These are phyloP conservation scores for Pogostemon cablin DNA, from an alignment of 257 asterid genomes.

Conservation along the genomic window DNA sequence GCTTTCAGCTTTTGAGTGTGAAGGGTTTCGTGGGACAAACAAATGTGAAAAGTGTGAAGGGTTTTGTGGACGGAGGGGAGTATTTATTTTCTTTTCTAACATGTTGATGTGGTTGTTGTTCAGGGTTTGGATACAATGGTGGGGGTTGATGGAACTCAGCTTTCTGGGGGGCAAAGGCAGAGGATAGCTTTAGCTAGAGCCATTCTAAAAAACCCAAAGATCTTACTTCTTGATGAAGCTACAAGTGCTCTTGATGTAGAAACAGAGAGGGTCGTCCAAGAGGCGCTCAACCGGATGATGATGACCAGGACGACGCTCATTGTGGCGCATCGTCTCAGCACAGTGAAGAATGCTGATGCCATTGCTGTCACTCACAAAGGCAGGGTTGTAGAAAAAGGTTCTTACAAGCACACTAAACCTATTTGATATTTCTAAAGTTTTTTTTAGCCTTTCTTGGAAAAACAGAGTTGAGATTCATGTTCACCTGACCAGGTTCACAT, in stretches of 20 bases:
- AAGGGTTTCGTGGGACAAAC: no score
- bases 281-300: constrained; percentile 57
- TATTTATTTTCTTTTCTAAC: no score
- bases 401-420: no score
- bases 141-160: constrained; percentile 56
- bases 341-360: constrained; percentile 52
- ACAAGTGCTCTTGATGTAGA: constrained; percentile 65
- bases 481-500: constrained; percentile 35
- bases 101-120: constrained; percentile 2
- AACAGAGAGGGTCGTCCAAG: constrained; percentile 55
- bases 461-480: no score
- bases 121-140: constrained; percentile 49
- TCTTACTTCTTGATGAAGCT: constrained; percentile 64
- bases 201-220: constrained; percentile 50
- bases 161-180: constrained; percentile 68
- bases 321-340: constrained; percentile 60
- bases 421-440: no score
- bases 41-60: no score
- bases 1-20: no score
- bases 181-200: constrained; percentile 70
- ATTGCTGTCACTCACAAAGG: constrained; percentile 56
- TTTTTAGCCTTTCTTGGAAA: no score
- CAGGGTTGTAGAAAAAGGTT: constrained; percentile 48
- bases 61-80: no score
- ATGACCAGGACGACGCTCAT: constrained; percentile 47